Conservation (phyloP, 2,329 filamentous ascomycete genomes). For the Venturia pyrina region DNA sequence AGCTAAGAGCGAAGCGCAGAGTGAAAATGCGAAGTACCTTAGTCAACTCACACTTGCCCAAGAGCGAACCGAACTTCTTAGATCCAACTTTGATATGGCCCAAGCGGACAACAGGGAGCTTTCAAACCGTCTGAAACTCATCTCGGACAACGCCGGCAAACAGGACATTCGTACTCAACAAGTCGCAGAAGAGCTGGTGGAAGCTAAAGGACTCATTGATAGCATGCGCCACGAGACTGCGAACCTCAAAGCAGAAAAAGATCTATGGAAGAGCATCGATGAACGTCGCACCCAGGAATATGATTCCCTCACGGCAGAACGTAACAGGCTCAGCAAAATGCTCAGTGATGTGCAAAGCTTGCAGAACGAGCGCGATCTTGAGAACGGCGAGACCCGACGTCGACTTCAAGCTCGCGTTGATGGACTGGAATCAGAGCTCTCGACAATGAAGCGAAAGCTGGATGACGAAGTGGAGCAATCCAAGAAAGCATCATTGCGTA, state of each 20-base stretch:
- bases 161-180: constrained; percentile 87
- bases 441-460: constrained; percentile 70
- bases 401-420: constrained; percentile 72
- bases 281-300: constrained; percentile 81
- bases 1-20: constrained; percentile 74
- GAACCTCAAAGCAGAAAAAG: constrained; percentile 91
- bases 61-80: constrained; percentile 79
- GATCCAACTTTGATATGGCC: constrained; percentile 74
- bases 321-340: constrained; percentile 70
- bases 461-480: constrained; percentile 73
- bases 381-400: constrained; percentile 71
- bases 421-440: constrained; percentile 66
- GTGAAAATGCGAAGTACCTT: constrained; percentile 66
- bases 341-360: constrained; percentile 78
- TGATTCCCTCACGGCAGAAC: constrained; percentile 73
- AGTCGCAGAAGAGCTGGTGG: constrained; percentile 84
- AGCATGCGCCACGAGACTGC: constrained; percentile 83
- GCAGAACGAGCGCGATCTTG: constrained; percentile 81
- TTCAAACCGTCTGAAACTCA: constrained; percentile 65
- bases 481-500: constrained; percentile 71
- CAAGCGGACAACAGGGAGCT: constrained; percentile 79
- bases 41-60: constrained; percentile 74
- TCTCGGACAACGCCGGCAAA: constrained; percentile 77
- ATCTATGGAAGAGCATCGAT: constrained; percentile 89
- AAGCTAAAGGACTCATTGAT: constrained; percentile 70